Evolutionary conservation across 78 protist species (phyloP), one percentile per base, ranked within the genome.

Genomic region (Monosiga brevicollis): DNA sequence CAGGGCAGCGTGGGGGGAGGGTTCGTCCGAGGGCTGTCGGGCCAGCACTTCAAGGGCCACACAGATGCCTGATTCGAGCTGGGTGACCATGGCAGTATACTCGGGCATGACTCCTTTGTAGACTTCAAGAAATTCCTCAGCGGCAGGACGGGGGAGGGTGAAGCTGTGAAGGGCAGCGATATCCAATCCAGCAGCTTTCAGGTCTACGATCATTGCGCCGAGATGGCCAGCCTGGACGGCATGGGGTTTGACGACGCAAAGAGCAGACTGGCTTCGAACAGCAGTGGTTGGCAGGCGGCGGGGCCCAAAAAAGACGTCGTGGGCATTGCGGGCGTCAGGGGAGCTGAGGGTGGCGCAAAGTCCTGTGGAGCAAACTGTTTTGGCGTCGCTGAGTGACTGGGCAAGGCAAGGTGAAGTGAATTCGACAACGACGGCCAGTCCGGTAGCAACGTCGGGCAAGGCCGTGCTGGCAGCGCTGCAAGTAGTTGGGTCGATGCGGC

Each of bases 51-150:
- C 91, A 76, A 87, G 1, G 15, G 88, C 94, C 42, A 87, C 39
- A 11, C 25, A 23, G 10, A 79, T 85, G 11, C 90, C 87, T 0
- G 55, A 35, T 26, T 62, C 0, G 1, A 82, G 76, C 81, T 88
- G 78, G 0, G 87, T 84, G 25, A 78, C 88, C 72, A 87, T 71
- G 40, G 1, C 26, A 40, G 34, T 20, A 76, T 81, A 88, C 71
- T 93, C 90, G 1, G 88, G 82, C 0, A 85, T 40, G 29, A 92
- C 93, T 0, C 91, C 89, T 41, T 80, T 29, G 85, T 90, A 92
- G 54, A 93, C 92, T 76, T 93, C 96, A n/a, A 88, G 76, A 85
- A 93, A 93, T 40, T 93, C 96, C 25, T n/a, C 80, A 0, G 94
- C 91, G 41, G 86, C 71, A 2, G 86, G 39, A 3, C 29, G 15